Evolutionary conservation across 371 early-diverging fungal genomes (phyloP), one percentile per base, ranked within the genome.

Genomic region (Thermomucor indicae-seudaticae): DNA sequence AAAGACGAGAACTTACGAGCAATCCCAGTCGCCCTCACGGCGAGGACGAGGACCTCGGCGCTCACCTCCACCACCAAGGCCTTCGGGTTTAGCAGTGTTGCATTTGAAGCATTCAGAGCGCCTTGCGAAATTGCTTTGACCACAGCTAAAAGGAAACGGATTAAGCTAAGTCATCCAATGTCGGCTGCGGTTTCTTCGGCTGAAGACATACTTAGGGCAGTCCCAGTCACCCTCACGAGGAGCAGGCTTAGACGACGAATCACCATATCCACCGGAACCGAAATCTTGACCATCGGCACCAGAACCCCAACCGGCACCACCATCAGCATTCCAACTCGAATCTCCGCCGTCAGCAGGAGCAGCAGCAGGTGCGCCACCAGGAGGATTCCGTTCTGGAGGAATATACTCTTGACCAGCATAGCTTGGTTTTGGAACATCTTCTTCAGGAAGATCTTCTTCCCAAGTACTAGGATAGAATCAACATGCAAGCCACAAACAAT

Each of bases 11-110:
- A 35, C 62, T 49, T 66, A 69, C 27, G 65, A 63, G 60, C 80
- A 83, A 22, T 60, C 51, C 81, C 81, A 81, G 55, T 81, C 84
- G 19, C 81, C 84, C 28, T 72, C 79, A 30, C 72, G 70, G 12
- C 68, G 73, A n/a, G 69, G 59, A 37, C 54, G 47, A 47, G 60
- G 42, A 43, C 35, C 37, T 24, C 47, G 53, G 6, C 61, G 53
- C 28, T 46, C 49, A 46, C 42, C 20, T 10, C 63, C 58, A 37
- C 64, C 57, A 22, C 71, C 62, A 19, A 54, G 57, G 14, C 69
- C 62, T 25, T 64, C 58, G 23, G 72, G 54, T 20, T 47, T 54
- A 23, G 72, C 65, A 27, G 75, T 58, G 14, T 40, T 25, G 22
- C 71, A 74, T 42, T 75, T 60, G 23, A 62, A 64, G 42, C 69